Conservation (phyloP, 306 rosid species). For the Fragaria vesca region DNA sequence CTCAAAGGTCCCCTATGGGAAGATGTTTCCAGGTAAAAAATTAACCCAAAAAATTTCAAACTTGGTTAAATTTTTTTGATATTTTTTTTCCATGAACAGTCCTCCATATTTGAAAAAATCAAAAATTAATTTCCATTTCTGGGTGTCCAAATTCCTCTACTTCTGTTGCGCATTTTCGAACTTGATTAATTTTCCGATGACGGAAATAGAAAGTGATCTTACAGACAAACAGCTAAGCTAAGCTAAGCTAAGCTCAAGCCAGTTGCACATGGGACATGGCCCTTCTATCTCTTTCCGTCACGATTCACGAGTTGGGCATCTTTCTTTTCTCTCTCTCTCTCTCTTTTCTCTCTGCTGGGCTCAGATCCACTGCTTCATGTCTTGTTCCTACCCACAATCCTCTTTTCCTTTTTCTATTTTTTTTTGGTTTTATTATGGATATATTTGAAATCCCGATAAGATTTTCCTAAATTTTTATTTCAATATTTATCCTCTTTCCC, state of each 20-base stretch:
- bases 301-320: conserved; percentile 37
- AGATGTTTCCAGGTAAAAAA: conserved; percentile 42
- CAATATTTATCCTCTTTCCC: background rate
- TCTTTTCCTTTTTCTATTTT: background rate
- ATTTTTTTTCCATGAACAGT: background rate
- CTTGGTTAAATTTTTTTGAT: too few species aligned
- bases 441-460: conserved; percentile 36
- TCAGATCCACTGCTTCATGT: conserved; percentile 46
- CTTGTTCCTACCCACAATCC: background rate
- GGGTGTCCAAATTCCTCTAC: background rate
- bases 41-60: background rate
- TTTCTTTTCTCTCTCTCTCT: background rate
- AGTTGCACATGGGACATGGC: conserved; percentile 31
- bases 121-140: background rate
- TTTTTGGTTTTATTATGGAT: conserved; percentile 4
- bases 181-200: background rate
- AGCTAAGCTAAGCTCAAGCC: conserved; percentile 8
- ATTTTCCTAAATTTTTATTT: conserved; percentile 6
- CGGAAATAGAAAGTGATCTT: background rate
- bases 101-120: background rate
- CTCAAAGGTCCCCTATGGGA: conserved; percentile 57
- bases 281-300: conserved; percentile 30
- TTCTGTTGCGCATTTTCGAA: background rate
- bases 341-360: background rate
- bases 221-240: background rate